Evolutionary conservation across 345 rosid species (phyloP).

Genomic region (Citrus australasica): DNA sequence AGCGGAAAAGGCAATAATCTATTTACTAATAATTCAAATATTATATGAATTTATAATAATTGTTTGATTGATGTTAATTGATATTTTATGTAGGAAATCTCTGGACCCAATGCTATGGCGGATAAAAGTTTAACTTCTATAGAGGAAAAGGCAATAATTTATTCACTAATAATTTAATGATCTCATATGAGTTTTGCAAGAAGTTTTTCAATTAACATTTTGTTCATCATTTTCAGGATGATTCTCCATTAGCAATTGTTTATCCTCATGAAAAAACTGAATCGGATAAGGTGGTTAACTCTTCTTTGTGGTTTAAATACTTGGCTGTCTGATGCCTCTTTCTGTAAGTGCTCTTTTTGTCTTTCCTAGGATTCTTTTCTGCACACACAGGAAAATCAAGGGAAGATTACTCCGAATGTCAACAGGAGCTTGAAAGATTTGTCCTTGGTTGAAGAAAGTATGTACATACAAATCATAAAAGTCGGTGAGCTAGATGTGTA

Average conservation of each 20-base stretch:
- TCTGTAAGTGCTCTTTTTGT: neutral
- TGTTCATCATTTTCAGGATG: slow-evolving; percentile 10
- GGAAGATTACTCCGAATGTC: slow-evolving; percentile 20
- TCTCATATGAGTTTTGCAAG: neutral
- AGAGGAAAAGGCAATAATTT: slow-evolving; percentile 22
- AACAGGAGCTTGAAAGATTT: slow-evolving; percentile 12
- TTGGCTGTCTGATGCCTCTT: neutral
- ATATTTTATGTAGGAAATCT: neutral
- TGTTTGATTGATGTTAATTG: neutral
- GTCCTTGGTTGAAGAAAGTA: slow-evolving; percentile 33
- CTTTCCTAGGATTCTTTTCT: slow-evolving; percentile 19
- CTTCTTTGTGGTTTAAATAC: neutral
- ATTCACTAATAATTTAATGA: neutral
- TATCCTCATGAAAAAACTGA: slow-evolving; percentile 1
- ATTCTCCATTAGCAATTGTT: neutral
- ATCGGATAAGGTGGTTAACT: slow-evolving; percentile 18
- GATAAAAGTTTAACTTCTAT: slow-evolving; percentile 9
- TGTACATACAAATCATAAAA: slow-evolving; percentile 4
- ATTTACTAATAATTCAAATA: neutral
- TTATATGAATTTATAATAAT: neutral
- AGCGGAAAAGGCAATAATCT: slow-evolving; percentile 20
- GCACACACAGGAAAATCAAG: slow-evolving; percentile 10
- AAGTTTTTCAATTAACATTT: neutral
- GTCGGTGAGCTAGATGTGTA: neutral
- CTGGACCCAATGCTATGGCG: neutral